phyloP scores from a whole-genome alignment of 768 basidiomycete species.

The Hypholoma sublateritium region DNA sequence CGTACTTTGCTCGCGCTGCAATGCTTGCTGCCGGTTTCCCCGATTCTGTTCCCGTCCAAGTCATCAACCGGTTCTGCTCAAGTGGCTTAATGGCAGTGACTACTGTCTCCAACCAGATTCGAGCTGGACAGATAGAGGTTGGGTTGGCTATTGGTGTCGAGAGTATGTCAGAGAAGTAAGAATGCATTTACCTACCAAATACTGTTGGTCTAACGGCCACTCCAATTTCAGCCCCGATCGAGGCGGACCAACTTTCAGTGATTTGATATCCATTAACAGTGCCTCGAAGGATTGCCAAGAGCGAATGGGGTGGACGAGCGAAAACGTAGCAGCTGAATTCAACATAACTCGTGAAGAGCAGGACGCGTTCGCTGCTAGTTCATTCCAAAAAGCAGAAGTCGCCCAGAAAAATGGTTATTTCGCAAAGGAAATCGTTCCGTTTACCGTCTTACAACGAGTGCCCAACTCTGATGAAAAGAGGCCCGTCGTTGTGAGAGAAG shows the following conservation, averaged over 20 bases:
- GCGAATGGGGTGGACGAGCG: conserved; percentile 90
- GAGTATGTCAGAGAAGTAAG: conserved; percentile 79
- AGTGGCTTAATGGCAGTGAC: conserved; percentile 86
- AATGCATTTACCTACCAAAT: not conserved
- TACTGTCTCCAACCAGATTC: conserved; percentile 73
- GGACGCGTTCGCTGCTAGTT: conserved; percentile 71
- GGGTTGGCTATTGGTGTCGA: conserved; percentile 85
- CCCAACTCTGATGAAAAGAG: conserved; percentile 50
- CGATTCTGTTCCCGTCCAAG: conserved; percentile 71
- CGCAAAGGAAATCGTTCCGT: conserved; percentile 70
- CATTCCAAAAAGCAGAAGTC: conserved; percentile 76
- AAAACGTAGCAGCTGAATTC: conserved; percentile 81
- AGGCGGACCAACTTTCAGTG: conserved; percentile 60
- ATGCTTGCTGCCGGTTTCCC: conserved; percentile 82
- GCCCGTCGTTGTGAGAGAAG: conserved; percentile 57
- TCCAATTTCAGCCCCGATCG: conserved; percentile 53
- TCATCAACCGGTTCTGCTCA: conserved; percentile 80
- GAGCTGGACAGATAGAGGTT: conserved; percentile 75
- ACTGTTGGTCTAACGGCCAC: not conserved
- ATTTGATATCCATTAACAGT: conserved; percentile 53
- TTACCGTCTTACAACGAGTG: conserved; percentile 64
- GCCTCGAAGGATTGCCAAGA: conserved; percentile 60
- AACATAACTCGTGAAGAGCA: conserved; percentile 71
- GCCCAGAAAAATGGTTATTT: conserved; percentile 72
- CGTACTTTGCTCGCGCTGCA: conserved; percentile 72